phyloP scores from a whole-genome alignment of 129 eudicot species.

The Ambrosia trifida region DNA sequence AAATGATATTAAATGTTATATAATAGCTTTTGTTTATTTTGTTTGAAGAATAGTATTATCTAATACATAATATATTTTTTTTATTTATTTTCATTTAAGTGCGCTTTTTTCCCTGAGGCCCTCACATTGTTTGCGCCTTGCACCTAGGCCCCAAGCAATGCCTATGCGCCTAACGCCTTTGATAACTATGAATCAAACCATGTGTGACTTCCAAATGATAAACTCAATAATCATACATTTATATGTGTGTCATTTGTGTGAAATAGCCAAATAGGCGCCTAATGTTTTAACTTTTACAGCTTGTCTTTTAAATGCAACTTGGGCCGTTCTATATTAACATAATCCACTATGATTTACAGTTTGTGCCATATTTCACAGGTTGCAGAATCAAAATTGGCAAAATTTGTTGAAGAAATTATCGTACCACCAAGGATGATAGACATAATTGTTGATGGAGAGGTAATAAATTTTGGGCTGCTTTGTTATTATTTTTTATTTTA shows the following conservation, averaged over 20 bases:
- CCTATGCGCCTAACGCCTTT: too few relatives aligned
- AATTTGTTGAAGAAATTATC: slow-evolving; percentile 96
- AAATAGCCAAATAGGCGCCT: slow-evolving; percentile 15
- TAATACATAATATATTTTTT: too few relatives aligned
- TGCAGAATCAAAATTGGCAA: slow-evolving; percentile 94
- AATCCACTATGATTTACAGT: slow-evolving; percentile 19
- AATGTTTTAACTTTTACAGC: not conserved
- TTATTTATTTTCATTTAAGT: too few relatives aligned
- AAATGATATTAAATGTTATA: too few relatives aligned
- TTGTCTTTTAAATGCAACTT: slow-evolving; percentile 1
- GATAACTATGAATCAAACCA: too few relatives aligned
- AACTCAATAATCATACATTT: too few relatives aligned
- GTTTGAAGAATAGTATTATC: too few relatives aligned
- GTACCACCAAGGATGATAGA: slow-evolving; percentile 98
- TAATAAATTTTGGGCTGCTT: slow-evolving; percentile 28
- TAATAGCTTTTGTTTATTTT: too few relatives aligned
- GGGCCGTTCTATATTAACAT: not conserved
- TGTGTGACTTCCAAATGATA: too few relatives aligned
- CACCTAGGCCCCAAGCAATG: too few relatives aligned
- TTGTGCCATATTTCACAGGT: slow-evolving; percentile 55
- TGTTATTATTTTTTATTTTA: slow-evolving; percentile 9
- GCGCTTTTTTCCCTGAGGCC: too few relatives aligned
- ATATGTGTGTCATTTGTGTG: slow-evolving; percentile 8
- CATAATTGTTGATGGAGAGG: slow-evolving; percentile 96
- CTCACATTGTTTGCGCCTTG: too few relatives aligned